These are phyloP conservation scores for Takakia lepidozioides DNA, from an alignment of 225 moss, liverwort and hornwort species.

Conservation along the genomic window DNA sequence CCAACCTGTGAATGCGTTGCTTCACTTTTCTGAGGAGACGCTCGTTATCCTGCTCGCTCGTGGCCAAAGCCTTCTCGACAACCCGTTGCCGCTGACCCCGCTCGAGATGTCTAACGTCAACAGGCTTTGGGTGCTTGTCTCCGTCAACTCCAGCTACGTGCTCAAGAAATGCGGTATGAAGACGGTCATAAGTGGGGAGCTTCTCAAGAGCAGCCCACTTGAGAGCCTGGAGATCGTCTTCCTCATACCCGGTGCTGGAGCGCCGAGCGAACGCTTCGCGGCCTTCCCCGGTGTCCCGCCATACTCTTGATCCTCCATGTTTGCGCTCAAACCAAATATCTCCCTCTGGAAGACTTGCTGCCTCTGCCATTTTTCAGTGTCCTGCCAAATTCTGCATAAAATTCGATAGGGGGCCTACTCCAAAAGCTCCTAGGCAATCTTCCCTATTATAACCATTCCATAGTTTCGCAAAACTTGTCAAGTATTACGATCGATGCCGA, in stretches of 20 bases:
- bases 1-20: constrained; percentile 38
- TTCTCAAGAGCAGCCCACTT: constrained; percentile 61
- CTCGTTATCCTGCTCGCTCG: constrained; percentile 61
- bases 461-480: no score
- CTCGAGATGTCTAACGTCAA: constrained; percentile 31
- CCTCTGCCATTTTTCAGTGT: constrained; percentile 45
- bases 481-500: no score
- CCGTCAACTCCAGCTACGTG: constrained; percentile 7
- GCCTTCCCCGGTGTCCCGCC: constrained; percentile 37
- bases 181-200: constrained; percentile 47
- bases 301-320: constrained; percentile 43
- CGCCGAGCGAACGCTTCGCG: constrained; percentile 18
- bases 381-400: no score
- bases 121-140: not conserved
- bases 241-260: constrained; percentile 16
- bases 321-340: constrained; percentile 50
- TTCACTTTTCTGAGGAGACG: constrained; percentile 43
- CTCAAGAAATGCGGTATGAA: constrained; percentile 29
- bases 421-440: no score
- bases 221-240: constrained; percentile 34
- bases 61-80: constrained; percentile 52
- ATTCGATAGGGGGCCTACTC: no score
- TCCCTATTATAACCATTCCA: no score
- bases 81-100: constrained; percentile 45
- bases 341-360: constrained; percentile 36